These are phyloP conservation scores for Fistulina hepatica DNA, from an alignment of 1,284 basidiomycete species.

Conservation along the genomic window DNA sequence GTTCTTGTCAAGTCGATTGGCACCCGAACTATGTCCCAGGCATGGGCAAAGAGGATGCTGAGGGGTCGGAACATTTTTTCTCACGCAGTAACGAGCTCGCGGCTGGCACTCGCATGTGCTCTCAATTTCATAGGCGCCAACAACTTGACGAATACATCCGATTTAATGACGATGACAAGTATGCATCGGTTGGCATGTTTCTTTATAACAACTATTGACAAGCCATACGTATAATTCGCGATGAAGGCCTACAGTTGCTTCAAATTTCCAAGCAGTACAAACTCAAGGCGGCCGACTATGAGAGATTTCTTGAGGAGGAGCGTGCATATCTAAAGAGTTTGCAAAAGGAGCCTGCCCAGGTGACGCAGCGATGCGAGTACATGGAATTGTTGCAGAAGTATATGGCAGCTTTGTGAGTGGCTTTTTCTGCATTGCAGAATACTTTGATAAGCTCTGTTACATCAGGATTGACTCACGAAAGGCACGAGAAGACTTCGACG, in stretches of 20 bases:
- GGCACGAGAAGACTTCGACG: constrained; percentile 7
- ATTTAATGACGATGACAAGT: constrained; percentile 17
- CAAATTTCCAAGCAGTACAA: constrained; percentile 1
- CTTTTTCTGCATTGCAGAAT: too few relatives aligned
- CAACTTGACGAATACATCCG: constrained; percentile 15
- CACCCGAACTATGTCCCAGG: constrained; percentile 14
- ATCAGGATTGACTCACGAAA: constrained; percentile 10
- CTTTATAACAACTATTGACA: constrained; percentile 20
- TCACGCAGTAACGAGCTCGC: constrained; percentile 12
- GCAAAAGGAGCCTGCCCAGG: too few relatives aligned
- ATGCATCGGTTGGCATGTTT: constrained; percentile 14
- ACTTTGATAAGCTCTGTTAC: too few relatives aligned
- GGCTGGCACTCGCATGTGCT: constrained; percentile 13
- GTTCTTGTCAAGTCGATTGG: constrained; percentile 16
- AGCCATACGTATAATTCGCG: too few relatives aligned
- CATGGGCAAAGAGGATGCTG: constrained; percentile 17
- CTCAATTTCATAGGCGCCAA: constrained; percentile 15
- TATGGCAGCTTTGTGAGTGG: not conserved
- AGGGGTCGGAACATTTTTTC: constrained; percentile 14
- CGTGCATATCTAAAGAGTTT: too few relatives aligned
- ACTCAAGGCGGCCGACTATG: constrained; percentile 11
- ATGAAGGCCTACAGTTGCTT: too few relatives aligned
- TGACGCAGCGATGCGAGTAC: too few relatives aligned
- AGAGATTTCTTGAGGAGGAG: constrained; percentile 14
- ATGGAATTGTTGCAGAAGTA: too few relatives aligned